Base-by-base conservation (phyloP, 83 land plant genomes). In the Picea mariana region DNA sequence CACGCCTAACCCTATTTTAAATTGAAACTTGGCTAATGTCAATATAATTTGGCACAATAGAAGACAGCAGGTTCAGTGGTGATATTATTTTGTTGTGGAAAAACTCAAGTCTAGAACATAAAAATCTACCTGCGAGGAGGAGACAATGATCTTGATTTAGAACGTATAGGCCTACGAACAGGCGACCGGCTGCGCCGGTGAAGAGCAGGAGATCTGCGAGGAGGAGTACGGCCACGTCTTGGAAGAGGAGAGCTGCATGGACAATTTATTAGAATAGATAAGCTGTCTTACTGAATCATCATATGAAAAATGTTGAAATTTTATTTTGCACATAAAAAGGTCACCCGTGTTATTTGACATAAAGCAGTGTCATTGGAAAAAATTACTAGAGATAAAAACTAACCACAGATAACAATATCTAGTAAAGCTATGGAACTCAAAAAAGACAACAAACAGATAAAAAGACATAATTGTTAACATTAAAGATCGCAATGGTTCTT, bases 171-270 rank as follows among this genome's bases (percentile, higher is more conserved):
- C 82, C 94, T 84, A 34, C 93, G 88, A 76, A 91, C 79, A 60
- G 95, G 95, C 16, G 95, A 91, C 18, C 93, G 95, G 23, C 89
- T 87, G 40, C 92, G 92, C 5, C 93, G 89, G 26, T 89, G 95
- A 77, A 34, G 42, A 60, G 85, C 13, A 72, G 95, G 90, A 73
- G 95, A 93, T 83, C 95, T 89, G 58, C 95, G 87, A 7, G 93
- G 95, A 61, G 95, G 92, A 79, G 90, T 88, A n/a, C 95, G 91
- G 65, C 71, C 87, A 68, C 95, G 87, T 77, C 93, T 81, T n/a
- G 91, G 92, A 31, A 90, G 93, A 23, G 91, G 67, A 62, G 87
- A 85, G 84, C 63, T 79, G 61, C 18, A 82, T 27, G 49, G 21
- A 80, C 55, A 81, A 59, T 62, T 9, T 5, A 24, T 67, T 67